Evolutionary conservation across 2,329 filamentous ascomycete species (phyloP), one percentile per base, ranked within the genome.

Genomic region (Plenodomus lindquistii): DNA sequence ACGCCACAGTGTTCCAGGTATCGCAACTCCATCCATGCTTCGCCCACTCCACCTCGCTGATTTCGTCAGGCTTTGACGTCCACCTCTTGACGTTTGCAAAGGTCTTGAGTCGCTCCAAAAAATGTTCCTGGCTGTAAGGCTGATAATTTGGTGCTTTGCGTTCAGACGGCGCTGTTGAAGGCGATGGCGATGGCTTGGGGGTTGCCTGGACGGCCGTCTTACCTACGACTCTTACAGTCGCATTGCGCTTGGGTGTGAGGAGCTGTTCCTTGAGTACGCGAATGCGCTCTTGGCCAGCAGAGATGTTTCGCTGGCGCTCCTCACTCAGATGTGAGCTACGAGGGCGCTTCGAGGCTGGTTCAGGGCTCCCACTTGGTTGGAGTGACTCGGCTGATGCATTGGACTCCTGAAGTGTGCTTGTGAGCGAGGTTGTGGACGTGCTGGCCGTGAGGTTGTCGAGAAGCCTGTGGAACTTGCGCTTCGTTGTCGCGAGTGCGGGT

Each of bases 21-120:
- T 88, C 85, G 63, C 93, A 97, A 3, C 87, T 80, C 93, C 94
- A 99, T 1, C 93, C 93, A 49, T 89, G 79, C 77, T 93, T 96
- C 0, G 92, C 92, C 94, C 94, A 99, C 70, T 91, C 88, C 7
- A 97, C 85, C 73, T 97, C 94, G 66, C 85, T 91, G 60, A 97
- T 86, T 27, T 79, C 80, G 43, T 92, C 84, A 0, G 94, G 92
- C 70, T 97, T 97, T 0, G 90, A 88, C n/a, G 89, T 88, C 93
- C 93, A 99, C 68, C 88, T 84, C 44, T 91, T 94, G 40, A 97
- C 85, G 59, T 93, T 91, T 66, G 93, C 88, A 67, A 96, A 99
- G 0, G 91, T 95, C 51, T 87, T 87, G 21, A 99, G 79, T 19
- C 94, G 80, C 60, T 82, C 84, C 10, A 97, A 79, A 53, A 97